Evolutionary conservation across 2,329 filamentous ascomycete species (phyloP), one percentile per base, ranked within the genome.

Genomic region (Triangularia setosa): DNA sequence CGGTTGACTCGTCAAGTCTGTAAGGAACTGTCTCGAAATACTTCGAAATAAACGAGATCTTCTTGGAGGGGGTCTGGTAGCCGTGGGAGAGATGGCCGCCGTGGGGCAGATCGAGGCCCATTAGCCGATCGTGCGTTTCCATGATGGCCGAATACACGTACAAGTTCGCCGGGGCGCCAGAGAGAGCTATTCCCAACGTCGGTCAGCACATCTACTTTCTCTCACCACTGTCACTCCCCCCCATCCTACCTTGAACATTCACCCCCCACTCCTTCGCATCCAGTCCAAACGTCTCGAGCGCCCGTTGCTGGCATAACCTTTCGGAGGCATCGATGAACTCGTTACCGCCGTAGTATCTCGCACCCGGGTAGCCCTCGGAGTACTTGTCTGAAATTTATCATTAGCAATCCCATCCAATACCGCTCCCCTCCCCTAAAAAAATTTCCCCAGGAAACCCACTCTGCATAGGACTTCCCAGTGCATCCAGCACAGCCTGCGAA

Each of bases 11-110:
- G 80, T 97, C 87, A 62, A 98, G 85, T 65, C 92, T 89, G 83
- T 99, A 99, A 4, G 95, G 95, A 68, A 99, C 82, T 35, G 95
- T 99, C 82, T 99, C 95, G 77, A 99, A 99, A 82, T 99, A 99
- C 76, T 96, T 98, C 64, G 94, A 98, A 70, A 99, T 89, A 73
- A 93, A 93, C n/a, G 94, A 98, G 76, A 99, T 98, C 85, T 93
- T 94, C 79, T 90, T 92, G 61, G 89, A 89, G 2, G 95, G 92
- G 21, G 92, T 98, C 80, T 99, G 95, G 80, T 99, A 99, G 68
- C 95, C 95, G 79, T 99, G 95, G 56, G 91, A 96, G 73, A 99
- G 82, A 79, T 99, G 95, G 66, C 95, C 95, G 69, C 95, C 95
- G 76, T 99, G 95, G 55, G 95, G 95, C 14, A 99, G 87, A 75